Conservation (phyloP, 2,329 filamentous ascomycete genomes). For the Helotiales sp. region DNA sequence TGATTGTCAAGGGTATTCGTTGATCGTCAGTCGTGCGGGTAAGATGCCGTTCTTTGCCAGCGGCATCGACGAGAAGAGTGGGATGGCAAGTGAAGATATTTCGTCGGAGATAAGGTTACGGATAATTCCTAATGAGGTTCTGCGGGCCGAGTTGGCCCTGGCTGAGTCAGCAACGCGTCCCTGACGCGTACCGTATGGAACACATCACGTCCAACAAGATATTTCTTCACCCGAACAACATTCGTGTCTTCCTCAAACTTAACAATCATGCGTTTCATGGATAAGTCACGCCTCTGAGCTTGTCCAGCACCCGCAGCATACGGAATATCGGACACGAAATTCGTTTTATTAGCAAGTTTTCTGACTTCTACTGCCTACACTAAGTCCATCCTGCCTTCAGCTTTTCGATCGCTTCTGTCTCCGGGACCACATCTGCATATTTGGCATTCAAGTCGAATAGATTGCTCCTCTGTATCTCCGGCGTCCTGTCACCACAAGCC, state of each 20-base stretch:
- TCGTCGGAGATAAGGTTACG: not conserved
- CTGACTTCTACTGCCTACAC: no score
- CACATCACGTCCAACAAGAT: no score
- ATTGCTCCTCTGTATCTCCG: constrained; percentile 45
- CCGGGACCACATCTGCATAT: constrained; percentile 46
- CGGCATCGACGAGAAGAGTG: not conserved
- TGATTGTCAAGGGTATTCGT: not conserved
- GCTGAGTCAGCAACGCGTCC: not conserved
- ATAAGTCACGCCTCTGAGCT: no score
- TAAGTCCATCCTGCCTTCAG: constrained; percentile 32
- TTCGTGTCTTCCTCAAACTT: no score
- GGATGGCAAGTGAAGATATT: not conserved
- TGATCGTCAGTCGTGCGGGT: not conserved
- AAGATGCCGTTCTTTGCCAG: not conserved
- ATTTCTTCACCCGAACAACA: no score
- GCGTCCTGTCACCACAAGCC: constrained; percentile 46
- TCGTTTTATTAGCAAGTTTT: no score
- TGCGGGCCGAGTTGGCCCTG: no score
- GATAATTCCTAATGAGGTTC: no score
- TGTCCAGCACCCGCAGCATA: no score
- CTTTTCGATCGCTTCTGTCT: constrained; percentile 41
- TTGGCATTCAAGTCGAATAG: constrained; percentile 47
- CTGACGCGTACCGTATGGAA: no score
- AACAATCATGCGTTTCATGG: no score
- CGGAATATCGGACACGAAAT: no score